Base-by-base conservation (phyloP, 2,329 filamentous ascomycete species). In the Cordyceps militaris region DNA sequence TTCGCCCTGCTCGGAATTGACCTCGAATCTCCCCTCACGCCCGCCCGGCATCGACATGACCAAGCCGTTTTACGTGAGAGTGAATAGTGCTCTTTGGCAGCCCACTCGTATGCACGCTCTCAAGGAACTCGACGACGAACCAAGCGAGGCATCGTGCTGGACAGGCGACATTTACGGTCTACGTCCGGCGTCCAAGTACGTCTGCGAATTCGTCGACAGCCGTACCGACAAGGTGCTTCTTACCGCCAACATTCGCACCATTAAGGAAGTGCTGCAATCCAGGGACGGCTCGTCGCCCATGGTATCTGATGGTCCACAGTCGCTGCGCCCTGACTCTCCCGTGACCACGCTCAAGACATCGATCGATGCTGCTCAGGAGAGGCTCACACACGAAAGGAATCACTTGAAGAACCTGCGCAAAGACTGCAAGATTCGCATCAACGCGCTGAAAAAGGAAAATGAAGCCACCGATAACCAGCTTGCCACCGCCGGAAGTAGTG, bases 51-150 rank as follows among this genome's bases (percentile, higher is more conserved):
- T 88, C 56, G 86, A 90, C 69, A 79, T 77, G 60, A 79, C 82
- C 34, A 91, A 90, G 69, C 89, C 88, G 5, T 91, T 92, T 67
- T 91, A 85, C 68, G 87, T 92, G 57, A 81, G 85, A 62, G 82
- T 93, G 63, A 92, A 93, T 70, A 86, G 89, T 52, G 87, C 88
- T 10, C 80, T 85, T 60, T 93, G 89, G 89, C 88, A 88, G 66
- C 88, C 88, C 1, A 89, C 87, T 11, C 81, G 86, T 63, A 91
- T 92, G 66, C 80, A 80, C 59, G 74, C 79, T 30, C 72, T 81
- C 36, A 65, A 71, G 23, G 66, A 72, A 47, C 61, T 61, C 16
- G 63, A 70, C 7, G 68, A 69, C 38, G 65, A 67, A 4, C 61
- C 71, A 44, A 69, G 71, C 23, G 65, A 66, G n/a, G 76, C 76